Evolutionary conservation across 1,284 basidiomycete species (phyloP).

Genomic region (Sutorius eximius): DNA sequence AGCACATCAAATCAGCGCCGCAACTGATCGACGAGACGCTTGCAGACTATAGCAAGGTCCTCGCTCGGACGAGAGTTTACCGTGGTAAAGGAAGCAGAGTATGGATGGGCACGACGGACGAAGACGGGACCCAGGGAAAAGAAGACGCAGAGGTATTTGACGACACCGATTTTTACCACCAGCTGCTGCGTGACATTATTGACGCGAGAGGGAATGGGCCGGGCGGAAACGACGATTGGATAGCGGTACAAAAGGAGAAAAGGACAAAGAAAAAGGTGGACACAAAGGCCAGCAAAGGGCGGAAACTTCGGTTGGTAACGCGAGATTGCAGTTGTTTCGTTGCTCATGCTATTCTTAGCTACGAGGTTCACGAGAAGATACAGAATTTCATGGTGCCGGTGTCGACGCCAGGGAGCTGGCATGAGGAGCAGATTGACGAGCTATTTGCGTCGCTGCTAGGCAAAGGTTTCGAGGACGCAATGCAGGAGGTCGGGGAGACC

Average conservation of each 20-base stretch:
- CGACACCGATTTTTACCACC: constrained; percentile 90
- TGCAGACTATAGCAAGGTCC: constrained; percentile 52
- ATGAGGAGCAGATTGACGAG: constrained; percentile 92
- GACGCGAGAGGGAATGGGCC: constrained; percentile 56
- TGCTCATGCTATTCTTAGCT: constrained; percentile 47
- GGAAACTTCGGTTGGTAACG: constrained; percentile 69
- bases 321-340: not conserved
- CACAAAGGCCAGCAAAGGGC: constrained; percentile 91
- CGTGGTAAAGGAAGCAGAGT: constrained; percentile 48
- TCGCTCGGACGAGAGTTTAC: constrained; percentile 56
- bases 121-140: constrained; percentile 32
- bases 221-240: constrained; percentile 56
- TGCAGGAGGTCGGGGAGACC: constrained; percentile 23
- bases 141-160: constrained; percentile 68
- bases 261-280: constrained; percentile 83
- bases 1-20: constrained; percentile 59
- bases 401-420: constrained; percentile 68
- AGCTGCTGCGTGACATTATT: constrained; percentile 85
- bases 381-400: constrained; percentile 95
- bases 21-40: constrained; percentile 73
- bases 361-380: constrained; percentile 90
- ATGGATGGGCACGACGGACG: constrained; percentile 31
- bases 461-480: constrained; percentile 51
- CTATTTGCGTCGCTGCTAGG: constrained; percentile 85
- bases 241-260: constrained; percentile 62